Conservation (phyloP, 2,329 filamentous ascomycete species). For the Diaporthe helianthi region DNA sequence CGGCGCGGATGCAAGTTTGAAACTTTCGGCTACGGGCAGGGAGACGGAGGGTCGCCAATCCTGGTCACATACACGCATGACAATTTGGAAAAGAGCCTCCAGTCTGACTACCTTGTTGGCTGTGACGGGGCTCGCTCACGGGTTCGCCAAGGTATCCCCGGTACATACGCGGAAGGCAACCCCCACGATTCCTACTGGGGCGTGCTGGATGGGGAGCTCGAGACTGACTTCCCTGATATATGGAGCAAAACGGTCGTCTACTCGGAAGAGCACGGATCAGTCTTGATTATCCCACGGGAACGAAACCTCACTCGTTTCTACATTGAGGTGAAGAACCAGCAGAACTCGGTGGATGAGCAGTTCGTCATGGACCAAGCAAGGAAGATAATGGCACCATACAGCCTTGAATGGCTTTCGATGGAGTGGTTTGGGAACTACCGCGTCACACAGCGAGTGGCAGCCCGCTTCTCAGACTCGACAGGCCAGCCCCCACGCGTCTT, state of each 20-base stretch:
- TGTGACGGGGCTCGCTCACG: constrained; percentile 71
- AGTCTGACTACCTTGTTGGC: constrained; percentile 29
- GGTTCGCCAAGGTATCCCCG: constrained; percentile 69
- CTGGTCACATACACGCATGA: constrained; percentile 48
- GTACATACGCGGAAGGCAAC: constrained; percentile 61
- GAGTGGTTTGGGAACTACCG: constrained; percentile 78
- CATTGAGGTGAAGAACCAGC: constrained; percentile 60
- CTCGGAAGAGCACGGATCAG: constrained; percentile 70
- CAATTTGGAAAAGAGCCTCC: constrained; percentile 38
- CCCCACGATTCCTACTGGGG: constrained; percentile 69
- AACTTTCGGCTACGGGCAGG: constrained; percentile 42
- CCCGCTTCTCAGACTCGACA: constrained; percentile 67
- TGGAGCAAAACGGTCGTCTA: constrained; percentile 78
- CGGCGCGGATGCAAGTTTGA: constrained; percentile 42
- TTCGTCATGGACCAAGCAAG: constrained; percentile 74
- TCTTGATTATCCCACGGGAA: constrained; percentile 76
- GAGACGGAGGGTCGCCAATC: constrained; percentile 46
- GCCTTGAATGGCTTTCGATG: constrained; percentile 63
- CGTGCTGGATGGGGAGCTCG: constrained; percentile 73
- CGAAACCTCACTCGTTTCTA: constrained; percentile 73
- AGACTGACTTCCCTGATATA: constrained; percentile 76
- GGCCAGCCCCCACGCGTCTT: constrained; percentile 61
- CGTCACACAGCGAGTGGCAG: constrained; percentile 74
- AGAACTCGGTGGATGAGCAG: constrained; percentile 57
- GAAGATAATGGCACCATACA: constrained; percentile 66